Conservation (phyloP, 306 rosid species). For the Mucuna pruriens region DNA sequence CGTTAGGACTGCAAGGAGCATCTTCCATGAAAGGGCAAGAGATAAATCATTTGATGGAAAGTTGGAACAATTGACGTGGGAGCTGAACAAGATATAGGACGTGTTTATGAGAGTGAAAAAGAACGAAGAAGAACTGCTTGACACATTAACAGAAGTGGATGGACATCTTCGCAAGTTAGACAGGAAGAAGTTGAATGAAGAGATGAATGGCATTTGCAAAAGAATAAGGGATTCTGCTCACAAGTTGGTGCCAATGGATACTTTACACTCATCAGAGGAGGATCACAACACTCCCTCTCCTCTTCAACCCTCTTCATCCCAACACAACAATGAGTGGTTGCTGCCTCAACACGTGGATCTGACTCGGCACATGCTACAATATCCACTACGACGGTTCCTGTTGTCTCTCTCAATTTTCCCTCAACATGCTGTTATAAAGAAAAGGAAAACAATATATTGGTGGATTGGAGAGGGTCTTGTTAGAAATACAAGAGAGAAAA, state of each 20-base stretch:
- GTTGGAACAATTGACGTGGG: neutral
- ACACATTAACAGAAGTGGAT: neutral
- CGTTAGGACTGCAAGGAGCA: neutral
- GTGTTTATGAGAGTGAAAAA: neutral
- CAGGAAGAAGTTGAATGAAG: neutral
- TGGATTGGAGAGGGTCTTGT: slow-evolving; percentile 42
- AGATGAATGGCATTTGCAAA: neutral
- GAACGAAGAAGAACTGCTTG: neutral
- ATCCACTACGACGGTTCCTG: neutral
- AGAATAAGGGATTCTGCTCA: neutral
- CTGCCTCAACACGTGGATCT: neutral
- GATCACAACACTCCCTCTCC: no score
- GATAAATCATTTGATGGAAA: neutral
- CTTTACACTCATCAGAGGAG: neutral
- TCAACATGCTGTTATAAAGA: slow-evolving; percentile 41
- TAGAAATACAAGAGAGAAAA: neutral
- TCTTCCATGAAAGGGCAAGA: no score
- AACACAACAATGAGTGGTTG: neutral
- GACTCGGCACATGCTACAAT: rapidly evolving
- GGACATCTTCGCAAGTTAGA: neutral
- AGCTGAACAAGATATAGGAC: no score
- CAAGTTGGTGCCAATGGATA: neutral
- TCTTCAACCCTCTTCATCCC: neutral
- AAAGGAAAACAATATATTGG: slow-evolving; percentile 46
- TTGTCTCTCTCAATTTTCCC: slow-evolving; percentile 44